Percentiles rank a stretch among this genome's conserved stretches.
Evolutionary conservation across 1,139 yeast species (phyloP).

Genomic region (Yarrowia galli): DNA sequence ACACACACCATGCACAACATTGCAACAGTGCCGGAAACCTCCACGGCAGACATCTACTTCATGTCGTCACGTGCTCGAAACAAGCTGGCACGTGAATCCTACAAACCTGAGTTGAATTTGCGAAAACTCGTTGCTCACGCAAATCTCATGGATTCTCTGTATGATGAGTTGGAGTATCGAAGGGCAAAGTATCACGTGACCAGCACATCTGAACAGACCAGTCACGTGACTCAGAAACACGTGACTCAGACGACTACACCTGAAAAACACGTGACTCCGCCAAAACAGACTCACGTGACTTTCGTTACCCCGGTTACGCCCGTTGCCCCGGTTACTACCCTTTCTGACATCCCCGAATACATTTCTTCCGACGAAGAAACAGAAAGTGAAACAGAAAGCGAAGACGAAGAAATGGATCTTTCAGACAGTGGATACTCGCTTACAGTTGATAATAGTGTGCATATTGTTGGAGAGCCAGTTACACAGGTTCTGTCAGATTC

Average conservation of each 20-base stretch:
- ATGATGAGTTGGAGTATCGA: constrained; percentile 30
- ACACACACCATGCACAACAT: not conserved
- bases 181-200: constrained; percentile 18
- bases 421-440: not conserved
- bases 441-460: constrained; percentile 11
- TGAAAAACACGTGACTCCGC: too few species aligned
- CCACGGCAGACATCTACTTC: constrained; percentile 63
- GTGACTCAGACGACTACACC: too few species aligned
- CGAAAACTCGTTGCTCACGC: constrained; percentile 76
- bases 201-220: too few species aligned
- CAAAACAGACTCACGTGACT: too few species aligned
- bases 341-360: constrained; percentile 28
- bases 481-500: not conserved
- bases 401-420: constrained; percentile 3
- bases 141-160: constrained; percentile 69
- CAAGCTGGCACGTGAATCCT: constrained; percentile 72
- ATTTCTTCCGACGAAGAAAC: constrained; percentile 22
- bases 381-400: constrained; percentile 17
- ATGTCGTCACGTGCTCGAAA: constrained; percentile 73
- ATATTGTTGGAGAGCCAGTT: constrained; percentile 5
- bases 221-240: too few species aligned
- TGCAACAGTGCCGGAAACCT: constrained; percentile 46
- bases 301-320: too few species aligned
- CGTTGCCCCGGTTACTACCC: not conserved
- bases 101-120: constrained; percentile 65